Evolutionary conservation across 2,329 filamentous ascomycete genomes (phyloP).

Genomic region (Paecilomyces sp.): DNA sequence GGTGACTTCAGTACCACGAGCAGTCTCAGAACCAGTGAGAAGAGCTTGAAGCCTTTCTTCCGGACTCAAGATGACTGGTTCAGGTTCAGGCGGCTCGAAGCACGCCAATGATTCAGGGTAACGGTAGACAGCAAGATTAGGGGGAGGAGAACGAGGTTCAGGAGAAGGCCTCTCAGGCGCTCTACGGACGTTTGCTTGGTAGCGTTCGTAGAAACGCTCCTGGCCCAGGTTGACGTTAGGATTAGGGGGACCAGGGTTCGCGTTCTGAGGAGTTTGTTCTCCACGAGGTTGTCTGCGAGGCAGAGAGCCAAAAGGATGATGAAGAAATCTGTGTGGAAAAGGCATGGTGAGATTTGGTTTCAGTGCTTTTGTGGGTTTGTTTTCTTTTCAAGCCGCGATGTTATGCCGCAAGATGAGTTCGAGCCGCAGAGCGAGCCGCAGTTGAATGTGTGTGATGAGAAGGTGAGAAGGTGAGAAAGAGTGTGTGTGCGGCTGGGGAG

Average conservation of each 20-base stretch:
- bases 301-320: background rate
- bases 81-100: background rate
- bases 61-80: background rate
- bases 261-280: background rate
- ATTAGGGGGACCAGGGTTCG: background rate
- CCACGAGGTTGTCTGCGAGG: background rate
- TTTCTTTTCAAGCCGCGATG: background rate
- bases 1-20: background rate
- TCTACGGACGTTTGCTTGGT: background rate
- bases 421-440: background rate
- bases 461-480: background rate
- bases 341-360: background rate
- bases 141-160: background rate
- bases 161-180: background rate
- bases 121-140: background rate
- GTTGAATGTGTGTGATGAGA: background rate
- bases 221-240: background rate
- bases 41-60: background rate
- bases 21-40: background rate
- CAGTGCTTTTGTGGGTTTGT: background rate
- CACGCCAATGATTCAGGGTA: background rate
- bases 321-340: background rate
- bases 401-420: background rate
- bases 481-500: background rate
- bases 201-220: background rate